Base-by-base conservation (phyloP, 768 basidiomycete genomes). In the Podaxis sp. region DNA sequence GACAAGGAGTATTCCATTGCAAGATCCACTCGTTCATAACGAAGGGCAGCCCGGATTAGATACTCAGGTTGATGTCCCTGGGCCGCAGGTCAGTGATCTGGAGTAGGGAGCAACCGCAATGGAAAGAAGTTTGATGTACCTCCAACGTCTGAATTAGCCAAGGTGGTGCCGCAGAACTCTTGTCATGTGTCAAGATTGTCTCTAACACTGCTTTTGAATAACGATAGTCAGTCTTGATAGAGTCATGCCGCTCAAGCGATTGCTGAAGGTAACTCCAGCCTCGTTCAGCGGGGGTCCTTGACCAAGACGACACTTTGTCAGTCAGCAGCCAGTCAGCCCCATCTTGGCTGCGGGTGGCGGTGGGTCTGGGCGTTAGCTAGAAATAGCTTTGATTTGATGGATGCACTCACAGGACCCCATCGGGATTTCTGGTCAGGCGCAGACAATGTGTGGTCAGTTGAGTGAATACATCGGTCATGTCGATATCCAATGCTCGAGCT, bases 231-330 rank as follows among this genome's bases (percentile, higher is more conserved):
- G 86, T 91, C 56, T 86, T 83, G 20, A 78, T 68, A 11, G 79
- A 79, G 71, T 99, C 96, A 68, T 97, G 85, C 53, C 88, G 85
- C 61, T 88, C 85, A 64, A 98, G 79, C 20, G 88, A 84, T 66
- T 87, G 82, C 66, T 93, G 90, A 50, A 99, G 82, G 73, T 95
- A 95, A 70, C 90, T 84, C 92, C 95, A 95, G 4, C 88, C 94
- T 65, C 91, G 84, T 66, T 92, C 89, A 38, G 87, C 83, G 17
- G 87, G 79, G 5, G 90, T 84, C 3, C 96, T 96, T 20, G 90
- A 83, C 89, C 96, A 96, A 0, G 90, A 89, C 2, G 87, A 82
- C 10, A 92, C 82, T 63, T 88, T 86, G 69, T 94, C 91, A 20
- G 88, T 88, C 40, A 92, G 78, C 37, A 98, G 79, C 95, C 96